Conservation (phyloP, 441 rosid species). For the Flueggea neowawraea region DNA sequence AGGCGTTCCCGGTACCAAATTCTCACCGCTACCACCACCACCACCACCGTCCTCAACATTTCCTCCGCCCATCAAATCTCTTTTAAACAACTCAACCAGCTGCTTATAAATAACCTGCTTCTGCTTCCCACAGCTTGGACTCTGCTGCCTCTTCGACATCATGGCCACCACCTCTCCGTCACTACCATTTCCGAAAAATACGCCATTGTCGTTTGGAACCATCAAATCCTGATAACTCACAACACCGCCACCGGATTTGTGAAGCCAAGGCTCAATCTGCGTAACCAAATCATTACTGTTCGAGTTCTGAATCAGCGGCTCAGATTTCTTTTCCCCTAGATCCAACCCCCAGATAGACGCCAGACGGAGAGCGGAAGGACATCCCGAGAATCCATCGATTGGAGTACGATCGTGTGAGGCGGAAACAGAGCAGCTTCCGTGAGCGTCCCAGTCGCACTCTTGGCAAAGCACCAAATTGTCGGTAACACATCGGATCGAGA, state of each 20-base stretch:
- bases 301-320: slow-evolving; percentile 12
- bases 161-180: slow-evolving; percentile 13
- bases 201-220: slow-evolving; percentile 37
- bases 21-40: slow-evolving; percentile 27
- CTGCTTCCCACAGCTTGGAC: slow-evolving; percentile 46
- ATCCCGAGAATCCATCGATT: slow-evolving; percentile 64
- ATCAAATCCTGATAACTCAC: slow-evolving; percentile 39
- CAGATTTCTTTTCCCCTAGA: slow-evolving; percentile 32
- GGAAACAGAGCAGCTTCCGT: slow-evolving; percentile 53
- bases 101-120: slow-evolving; percentile 59
- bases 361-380: slow-evolving; percentile 62
- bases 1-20: slow-evolving; percentile 19
- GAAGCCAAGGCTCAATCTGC: slow-evolving; percentile 29
- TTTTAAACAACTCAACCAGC: slow-evolving; percentile 51
- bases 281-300: slow-evolving; percentile 9
- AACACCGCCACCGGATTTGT: slow-evolving; percentile 16
- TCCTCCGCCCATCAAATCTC: slow-evolving; percentile 20
- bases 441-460: slow-evolving; percentile 74
- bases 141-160: slow-evolving; percentile 29
- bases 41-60: slow-evolving; percentile 11
- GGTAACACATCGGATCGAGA: slow-evolving; percentile 46
- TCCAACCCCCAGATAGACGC: slow-evolving; percentile 61
- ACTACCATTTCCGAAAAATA: slow-evolving; percentile 2
- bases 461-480: slow-evolving; percentile 61
- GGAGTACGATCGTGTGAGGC: slow-evolving; percentile 48